phyloP scores from a whole-genome alignment of 2,329 filamentous ascomycete genomes.

The Helotiales sp. region DNA sequence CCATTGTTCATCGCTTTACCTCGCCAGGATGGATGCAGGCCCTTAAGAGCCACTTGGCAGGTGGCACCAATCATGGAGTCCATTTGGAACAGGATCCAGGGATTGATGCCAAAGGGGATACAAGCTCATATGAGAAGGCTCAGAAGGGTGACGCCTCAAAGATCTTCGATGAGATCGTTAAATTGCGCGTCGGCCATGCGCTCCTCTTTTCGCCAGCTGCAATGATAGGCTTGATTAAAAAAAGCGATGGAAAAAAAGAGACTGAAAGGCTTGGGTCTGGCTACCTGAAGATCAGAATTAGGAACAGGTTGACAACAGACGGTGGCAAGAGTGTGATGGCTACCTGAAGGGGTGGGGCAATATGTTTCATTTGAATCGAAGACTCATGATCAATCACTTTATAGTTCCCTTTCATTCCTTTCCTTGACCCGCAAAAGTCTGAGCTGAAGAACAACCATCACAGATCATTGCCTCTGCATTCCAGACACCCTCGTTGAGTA shows the following conservation, averaged over 20 bases:
- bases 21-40: conserved; percentile 61
- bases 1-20: conserved; percentile 73
- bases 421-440: not conserved
- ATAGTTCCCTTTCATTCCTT: not conserved
- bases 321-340: conserved; percentile 49
- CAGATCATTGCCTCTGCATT: conserved; percentile 23
- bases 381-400: not conserved
- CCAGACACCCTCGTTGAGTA: conserved; percentile 22
- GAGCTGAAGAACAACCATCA: not conserved
- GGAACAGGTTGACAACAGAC: conserved; percentile 49
- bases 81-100: conserved; percentile 40
- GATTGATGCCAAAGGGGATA: conserved; percentile 28
- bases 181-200: conserved; percentile 53
- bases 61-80: too few relatives aligned
- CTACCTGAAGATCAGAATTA: conserved; percentile 47
- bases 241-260: not conserved
- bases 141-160: conserved; percentile 26
- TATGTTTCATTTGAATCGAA: not conserved
- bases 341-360: not conserved
- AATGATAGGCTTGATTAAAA: conserved; percentile 40
- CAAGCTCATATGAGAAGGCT: not conserved
- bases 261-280: conserved; percentile 39
- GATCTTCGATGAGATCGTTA: conserved; percentile 52
- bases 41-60: conserved; percentile 52
- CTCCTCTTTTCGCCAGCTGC: conserved; percentile 55